phyloP scores from a whole-genome alignment of 2,329 filamentous ascomycete species.

The Scolecobasidium constrictum region DNA sequence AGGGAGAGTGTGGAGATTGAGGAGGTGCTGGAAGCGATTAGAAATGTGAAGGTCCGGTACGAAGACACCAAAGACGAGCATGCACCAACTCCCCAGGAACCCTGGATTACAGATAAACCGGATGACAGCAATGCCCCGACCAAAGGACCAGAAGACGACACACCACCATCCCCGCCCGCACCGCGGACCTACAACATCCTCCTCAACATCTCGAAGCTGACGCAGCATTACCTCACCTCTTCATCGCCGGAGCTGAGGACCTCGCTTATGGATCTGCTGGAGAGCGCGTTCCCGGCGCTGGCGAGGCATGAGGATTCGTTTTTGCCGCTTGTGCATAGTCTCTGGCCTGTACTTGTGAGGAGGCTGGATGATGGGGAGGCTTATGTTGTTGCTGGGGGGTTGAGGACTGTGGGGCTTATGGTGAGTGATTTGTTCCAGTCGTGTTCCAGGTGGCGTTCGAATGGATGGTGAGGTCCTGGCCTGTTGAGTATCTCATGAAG shows the following conservation, averaged over 20 bases:
- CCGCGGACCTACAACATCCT: conserved; percentile 75
- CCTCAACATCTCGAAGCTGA: conserved; percentile 68
- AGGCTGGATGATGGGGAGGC: conserved; percentile 56
- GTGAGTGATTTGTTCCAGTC: no score
- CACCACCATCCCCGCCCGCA: conserved; percentile 49
- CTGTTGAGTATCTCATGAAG: no score
- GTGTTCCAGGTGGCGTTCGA: no score
- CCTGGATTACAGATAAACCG: conserved; percentile 21
- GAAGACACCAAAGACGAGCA: conserved; percentile 1
- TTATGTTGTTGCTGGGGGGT: conserved; percentile 59
- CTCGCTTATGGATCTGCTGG: conserved; percentile 66
- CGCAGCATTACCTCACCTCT: conserved; percentile 83
- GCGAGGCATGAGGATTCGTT: conserved; percentile 71
- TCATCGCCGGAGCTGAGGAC: conserved; percentile 68
- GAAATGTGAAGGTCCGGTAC: conserved; percentile 16
- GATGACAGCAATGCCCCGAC: conserved; percentile 21
- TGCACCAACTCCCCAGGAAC: conserved; percentile 18
- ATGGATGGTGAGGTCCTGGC: no score
- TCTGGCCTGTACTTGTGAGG: conserved; percentile 77
- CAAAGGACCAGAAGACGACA: conserved; percentile 32
- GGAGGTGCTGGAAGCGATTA: conserved; percentile 23
- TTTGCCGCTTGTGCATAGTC: conserved; percentile 75
- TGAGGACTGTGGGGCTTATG: conserved; percentile 55
- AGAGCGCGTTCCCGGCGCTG: conserved; percentile 61
- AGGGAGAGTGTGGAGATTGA: conserved; percentile 13